Evolutionary conservation across 768 basidiomycete species (phyloP).

Genomic region (Butyriboletus loyo): DNA sequence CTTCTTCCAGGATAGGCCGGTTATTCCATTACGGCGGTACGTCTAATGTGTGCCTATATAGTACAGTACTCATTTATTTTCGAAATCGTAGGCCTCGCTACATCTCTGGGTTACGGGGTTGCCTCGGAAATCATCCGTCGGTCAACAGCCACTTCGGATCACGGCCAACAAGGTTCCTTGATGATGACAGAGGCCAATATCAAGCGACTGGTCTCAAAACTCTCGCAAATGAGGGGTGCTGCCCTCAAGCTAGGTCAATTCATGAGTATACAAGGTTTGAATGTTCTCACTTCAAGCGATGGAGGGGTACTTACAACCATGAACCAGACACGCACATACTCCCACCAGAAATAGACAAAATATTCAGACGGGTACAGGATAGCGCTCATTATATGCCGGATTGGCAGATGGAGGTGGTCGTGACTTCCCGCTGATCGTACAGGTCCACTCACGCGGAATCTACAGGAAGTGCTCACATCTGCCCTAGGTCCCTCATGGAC

Average conservation of each 20-base stretch:
- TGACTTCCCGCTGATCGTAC: background rate
- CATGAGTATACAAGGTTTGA: slow-evolving; percentile 87
- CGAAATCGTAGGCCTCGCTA: slow-evolving; percentile 71
- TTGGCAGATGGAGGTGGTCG: slow-evolving; percentile 89
- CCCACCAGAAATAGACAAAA: slow-evolving; percentile 81
- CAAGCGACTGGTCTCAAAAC: slow-evolving; percentile 82
- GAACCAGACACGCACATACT: slow-evolving; percentile 79
- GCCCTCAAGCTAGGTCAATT: slow-evolving; percentile 97
- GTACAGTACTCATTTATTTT: background rate
- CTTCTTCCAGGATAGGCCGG: slow-evolving; percentile 84
- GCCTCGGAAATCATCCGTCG: slow-evolving; percentile 83
- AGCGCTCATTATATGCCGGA: slow-evolving; percentile 98
- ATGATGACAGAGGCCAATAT: slow-evolving; percentile 93
- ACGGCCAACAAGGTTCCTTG: slow-evolving; percentile 44
- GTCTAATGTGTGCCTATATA: slow-evolving; percentile 8
- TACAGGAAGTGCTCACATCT: slow-evolving; percentile 64
- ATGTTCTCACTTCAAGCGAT: background rate
- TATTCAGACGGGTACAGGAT: slow-evolving; percentile 90
- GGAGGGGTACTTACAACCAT: background rate
- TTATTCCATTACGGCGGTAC: slow-evolving; percentile 92
- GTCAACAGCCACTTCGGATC: slow-evolving; percentile 41
- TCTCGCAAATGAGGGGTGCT: slow-evolving; percentile 95
- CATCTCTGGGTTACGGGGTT: slow-evolving; percentile 84
- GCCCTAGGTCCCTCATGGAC: slow-evolving; percentile 78
- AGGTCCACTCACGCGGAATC: background rate